These are phyloP conservation scores for Albatrellus ellisii DNA, from an alignment of 768 basidiomycete species.

Conservation along the genomic window DNA sequence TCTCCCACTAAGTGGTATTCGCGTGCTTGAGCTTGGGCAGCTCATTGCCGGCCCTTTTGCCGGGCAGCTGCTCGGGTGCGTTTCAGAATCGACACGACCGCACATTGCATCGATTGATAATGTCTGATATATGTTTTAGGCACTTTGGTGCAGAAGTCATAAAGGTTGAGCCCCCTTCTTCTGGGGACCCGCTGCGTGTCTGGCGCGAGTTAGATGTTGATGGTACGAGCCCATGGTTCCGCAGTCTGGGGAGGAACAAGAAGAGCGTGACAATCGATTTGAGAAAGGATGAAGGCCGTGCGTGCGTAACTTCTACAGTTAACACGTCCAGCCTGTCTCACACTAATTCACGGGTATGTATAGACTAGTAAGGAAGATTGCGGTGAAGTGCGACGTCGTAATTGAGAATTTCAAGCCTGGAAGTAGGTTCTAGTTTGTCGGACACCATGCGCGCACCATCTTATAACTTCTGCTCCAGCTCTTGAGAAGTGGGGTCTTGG, in stretches of 20 bases:
- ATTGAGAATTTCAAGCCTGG: constrained; percentile 68
- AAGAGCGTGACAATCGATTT: constrained; percentile 61
- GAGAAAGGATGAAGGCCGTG: constrained; percentile 39
- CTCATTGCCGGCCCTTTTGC: constrained; percentile 64
- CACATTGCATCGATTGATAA: background rate
- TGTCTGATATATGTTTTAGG: constrained; percentile 20
- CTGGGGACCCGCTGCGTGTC: constrained; percentile 54
- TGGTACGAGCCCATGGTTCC: constrained; percentile 63
- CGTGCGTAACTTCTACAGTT: constrained; percentile 20
- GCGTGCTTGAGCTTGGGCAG: constrained; percentile 58
- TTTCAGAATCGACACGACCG: background rate
- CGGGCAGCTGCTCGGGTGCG: constrained; percentile 57
- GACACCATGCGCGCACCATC: background rate
- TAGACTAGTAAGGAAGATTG: constrained; percentile 49
- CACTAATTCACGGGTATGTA: background rate
- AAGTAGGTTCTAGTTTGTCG: constrained; percentile 28
- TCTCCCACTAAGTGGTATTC: constrained; percentile 48
- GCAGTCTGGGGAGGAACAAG: constrained; percentile 61
- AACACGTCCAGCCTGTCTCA: background rate
- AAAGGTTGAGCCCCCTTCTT: constrained; percentile 52
- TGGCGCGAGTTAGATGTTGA: constrained; percentile 63
- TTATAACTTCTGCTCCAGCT: constrained; percentile 23
- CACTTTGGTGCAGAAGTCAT: constrained; percentile 66
- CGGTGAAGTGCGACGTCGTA: constrained; percentile 50
- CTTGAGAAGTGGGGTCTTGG: constrained; percentile 60